Evolutionary conservation across 345 rosid species (phyloP), one percentile per base, ranked within the genome.

Genomic region (Rubroshorea leprosula): DNA sequence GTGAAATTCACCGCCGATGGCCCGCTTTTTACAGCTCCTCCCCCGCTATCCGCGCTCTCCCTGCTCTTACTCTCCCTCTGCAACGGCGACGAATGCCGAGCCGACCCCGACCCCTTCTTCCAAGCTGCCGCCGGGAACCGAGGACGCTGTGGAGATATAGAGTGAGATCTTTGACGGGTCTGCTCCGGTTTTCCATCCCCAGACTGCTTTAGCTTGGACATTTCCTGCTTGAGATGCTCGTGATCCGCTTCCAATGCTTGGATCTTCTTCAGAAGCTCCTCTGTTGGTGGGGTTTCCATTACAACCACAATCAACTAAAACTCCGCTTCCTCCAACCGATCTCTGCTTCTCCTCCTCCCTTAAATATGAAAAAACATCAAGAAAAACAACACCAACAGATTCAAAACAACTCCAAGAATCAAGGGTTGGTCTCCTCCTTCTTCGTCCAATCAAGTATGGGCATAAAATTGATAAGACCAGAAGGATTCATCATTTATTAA

Each of bases 221-320:
- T 81, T 87, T 93, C 91, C 43, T 80, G 73, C 83, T 74, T 73
- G 44, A 89, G 86, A 74, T 83, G 76, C 44, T 79, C 92, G 15
- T 93, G 99, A 8, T 91, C 96, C 15, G 73, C 94, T 66, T 93
- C 91, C 19, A 93, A 89, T 61, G 83, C 90, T 21, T 82, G 79
- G 78, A 93, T 89, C 90, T 93, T 89, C 78, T 64, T 78, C 49
- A 89, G 61, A 2, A 93, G 84, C 77, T 89, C 83, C 35, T 89
- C 94, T 16, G 88, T 76, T 15, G 94, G 83, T 38, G 87, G 86
- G 12, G 74, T 76, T 47, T 80, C 96, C 89, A 87, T 87, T 52
- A 55, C 61, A 66, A 44, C n/a, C 25, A 20, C 20, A 49, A 23
- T 21, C 44, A 27, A 13, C 6, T 9, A 51, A 13, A 46, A 46